Conservation (phyloP, 2,329 filamentous ascomycete genomes). For the Fonsecaea nubica region DNA sequence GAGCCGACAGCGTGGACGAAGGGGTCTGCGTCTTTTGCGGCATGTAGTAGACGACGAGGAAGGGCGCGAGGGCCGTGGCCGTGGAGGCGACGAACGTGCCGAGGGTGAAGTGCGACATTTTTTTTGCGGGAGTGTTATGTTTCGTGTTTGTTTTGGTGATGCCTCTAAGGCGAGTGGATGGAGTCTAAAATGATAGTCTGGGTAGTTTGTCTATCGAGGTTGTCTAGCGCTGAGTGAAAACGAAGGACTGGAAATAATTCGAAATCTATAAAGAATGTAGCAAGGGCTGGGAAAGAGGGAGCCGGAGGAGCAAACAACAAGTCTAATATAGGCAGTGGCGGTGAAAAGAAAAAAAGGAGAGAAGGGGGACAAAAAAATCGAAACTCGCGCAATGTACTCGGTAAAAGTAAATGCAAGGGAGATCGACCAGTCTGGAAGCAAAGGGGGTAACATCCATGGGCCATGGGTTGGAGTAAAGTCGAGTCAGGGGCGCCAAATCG, state of each 20-base stretch:
- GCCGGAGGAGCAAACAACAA: neutral
- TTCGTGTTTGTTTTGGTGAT: constrained; percentile 7
- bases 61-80: constrained; percentile 30
- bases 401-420: neutral
- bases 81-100: constrained; percentile 29
- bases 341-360: neutral
- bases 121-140: neutral
- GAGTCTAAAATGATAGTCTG: neutral
- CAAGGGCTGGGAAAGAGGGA: neutral
- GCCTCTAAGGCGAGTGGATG: neutral
- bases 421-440: neutral
- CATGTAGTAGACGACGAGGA: constrained; percentile 30
- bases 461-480: neutral
- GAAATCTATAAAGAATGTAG: constrained; percentile 8
- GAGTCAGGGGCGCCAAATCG: neutral
- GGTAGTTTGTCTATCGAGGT: neutral
- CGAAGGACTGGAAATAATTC: neutral
- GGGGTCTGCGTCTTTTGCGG: constrained; percentile 22
- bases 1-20: constrained; percentile 10
- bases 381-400: constrained; percentile 1
- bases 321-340: constrained; percentile 11
- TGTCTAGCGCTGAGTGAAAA: constrained; percentile 1
- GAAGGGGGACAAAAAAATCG: neutral
- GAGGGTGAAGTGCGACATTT: constrained; percentile 29
- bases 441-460: neutral